These are phyloP conservation scores for Penicillium frequentans DNA, from an alignment of 2,329 filamentous ascomycete species.

Conservation along the genomic window DNA sequence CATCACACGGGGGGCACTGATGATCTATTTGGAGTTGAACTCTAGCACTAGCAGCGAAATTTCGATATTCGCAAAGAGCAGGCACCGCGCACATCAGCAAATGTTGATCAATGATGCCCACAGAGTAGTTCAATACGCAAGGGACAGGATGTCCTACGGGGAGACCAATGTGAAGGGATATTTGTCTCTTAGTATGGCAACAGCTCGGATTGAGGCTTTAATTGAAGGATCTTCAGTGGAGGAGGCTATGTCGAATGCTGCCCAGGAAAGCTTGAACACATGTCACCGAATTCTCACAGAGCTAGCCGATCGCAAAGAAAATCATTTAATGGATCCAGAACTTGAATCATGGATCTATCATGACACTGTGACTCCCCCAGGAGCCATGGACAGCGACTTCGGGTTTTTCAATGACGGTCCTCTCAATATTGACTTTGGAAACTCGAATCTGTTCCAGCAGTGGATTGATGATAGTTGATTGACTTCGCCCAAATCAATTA, in stretches of 20 bases:
- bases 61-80: slow-evolving; percentile 8
- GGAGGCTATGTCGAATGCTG: not conserved
- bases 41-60: slow-evolving; percentile 8
- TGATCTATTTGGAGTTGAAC: slow-evolving; percentile 21
- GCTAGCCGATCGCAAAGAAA: too few relatives aligned
- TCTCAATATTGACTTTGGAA: too few relatives aligned
- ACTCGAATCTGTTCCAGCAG: too few relatives aligned
- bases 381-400: too few relatives aligned
- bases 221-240: not conserved
- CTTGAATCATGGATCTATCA: too few relatives aligned
- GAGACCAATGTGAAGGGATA: slow-evolving; percentile 36
- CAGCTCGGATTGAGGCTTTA: not conserved
- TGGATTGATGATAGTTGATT: too few relatives aligned
- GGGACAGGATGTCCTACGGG: slow-evolving; percentile 26
- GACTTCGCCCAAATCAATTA: too few relatives aligned
- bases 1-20: slow-evolving; percentile 21
- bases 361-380: too few relatives aligned
- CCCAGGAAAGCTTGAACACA: too few relatives aligned
- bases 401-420: too few relatives aligned
- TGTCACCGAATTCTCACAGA: too few relatives aligned
- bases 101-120: slow-evolving; percentile 18
- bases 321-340: too few relatives aligned
- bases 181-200: slow-evolving; percentile 24
- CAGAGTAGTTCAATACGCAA: slow-evolving; percentile 20
- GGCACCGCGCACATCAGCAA: slow-evolving; percentile 10